Base-by-base conservation (phyloP, 2,329 filamentous ascomycete species). In the Stagonosporopsis tanaceti region DNA sequence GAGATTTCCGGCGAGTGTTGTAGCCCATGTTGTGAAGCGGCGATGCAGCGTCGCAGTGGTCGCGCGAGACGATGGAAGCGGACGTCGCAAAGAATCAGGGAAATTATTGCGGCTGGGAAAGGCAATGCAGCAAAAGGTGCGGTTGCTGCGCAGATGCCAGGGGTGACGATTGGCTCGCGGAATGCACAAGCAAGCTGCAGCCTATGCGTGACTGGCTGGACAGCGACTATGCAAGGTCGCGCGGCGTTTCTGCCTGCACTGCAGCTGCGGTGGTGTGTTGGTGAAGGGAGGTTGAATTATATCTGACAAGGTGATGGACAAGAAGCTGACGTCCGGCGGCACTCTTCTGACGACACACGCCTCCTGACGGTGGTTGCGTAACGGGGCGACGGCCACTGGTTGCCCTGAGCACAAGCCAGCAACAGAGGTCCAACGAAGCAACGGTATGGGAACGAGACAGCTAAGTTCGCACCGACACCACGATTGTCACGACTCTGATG, bases 1-100 rank as follows among this genome's bases (percentile, higher is more conserved):
- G 83, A 74, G 93, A 97, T 83, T 98, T 98, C 79, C 93, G 89
- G 80, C 94, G 91, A 67, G 94, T 98, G 79, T 97, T 97, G 84
- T 97, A 97, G 74, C 90, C 90, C 92, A 97, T 97, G 71, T 69
- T 80, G 59, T 34, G 50, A 53, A 3, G 44, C 32, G 48, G 38
- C 32, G 44, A 48, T 57, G 48, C 22, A 46, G 53, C n/a, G 28
- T 47, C 37, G 42, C 35, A 22, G 37, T 17, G 42, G 57, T 53
- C 44, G 60, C 57, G 56, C 54, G 50, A 35, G 53, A 32, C 41
- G 50, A 28, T 46, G 50, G 39, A 47, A 44, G 44, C 51, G 44
- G 57, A 51, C 30, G 47, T 14, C 40, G 50, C 20, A 35, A 50
- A 57, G 44, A 58, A 52, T 53, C 62, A 53, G 41, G 65, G 41